Base-by-base conservation (phyloP, 2,329 filamentous ascomycete genomes). In the Hymenoscyphus repandus region DNA sequence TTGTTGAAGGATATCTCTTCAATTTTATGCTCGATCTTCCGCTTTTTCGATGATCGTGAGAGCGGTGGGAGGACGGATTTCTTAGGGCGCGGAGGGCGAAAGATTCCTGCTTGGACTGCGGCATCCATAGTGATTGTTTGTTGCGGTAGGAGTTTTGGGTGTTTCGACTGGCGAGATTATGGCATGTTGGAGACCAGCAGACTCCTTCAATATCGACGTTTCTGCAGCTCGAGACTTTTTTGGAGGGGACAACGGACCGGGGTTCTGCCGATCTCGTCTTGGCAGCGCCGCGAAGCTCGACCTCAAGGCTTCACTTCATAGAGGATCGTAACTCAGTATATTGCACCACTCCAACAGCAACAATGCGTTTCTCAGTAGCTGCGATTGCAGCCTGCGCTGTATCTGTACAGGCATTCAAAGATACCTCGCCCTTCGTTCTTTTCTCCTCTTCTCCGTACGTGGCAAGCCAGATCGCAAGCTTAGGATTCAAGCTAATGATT, bases 1-100 rank as follows among this genome's bases (percentile, higher is more conserved):
- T 78, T 72, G 72, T 99, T 90, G 72, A 97, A 99, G 47, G 75
- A 82, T 68, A 99, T 86, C 67, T 95, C 89, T 64, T 91, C 88
- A 53, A 88, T 75, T 36, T 76, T 67, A 37, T 65, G 62, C 15
- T 60, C 65, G 55, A 69, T 68, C 68, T 86, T 88, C 58, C 86
- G 76, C 64, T 82, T 85, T 70, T 86, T 90, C n/a, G 72, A 73
- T 11, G 76, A 40, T 38, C 47, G 31, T 1, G 34, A 31, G 22
- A 38, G 75, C 1, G 80, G 77, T 13, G 77, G 76, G 48, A 87
- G 77, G 11, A 71, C 53, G 42, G 69, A 71, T 66, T 81, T 82
- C 62, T 82, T 83, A 4, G 73, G 70, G 56, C 82, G 74, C 6
- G 82, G 82, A 60, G 74, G 75, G 36, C 76, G 76, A 61, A 85